Conservation (phyloP, 352 stramenopile species). For the Globisporangium viniferum region DNA sequence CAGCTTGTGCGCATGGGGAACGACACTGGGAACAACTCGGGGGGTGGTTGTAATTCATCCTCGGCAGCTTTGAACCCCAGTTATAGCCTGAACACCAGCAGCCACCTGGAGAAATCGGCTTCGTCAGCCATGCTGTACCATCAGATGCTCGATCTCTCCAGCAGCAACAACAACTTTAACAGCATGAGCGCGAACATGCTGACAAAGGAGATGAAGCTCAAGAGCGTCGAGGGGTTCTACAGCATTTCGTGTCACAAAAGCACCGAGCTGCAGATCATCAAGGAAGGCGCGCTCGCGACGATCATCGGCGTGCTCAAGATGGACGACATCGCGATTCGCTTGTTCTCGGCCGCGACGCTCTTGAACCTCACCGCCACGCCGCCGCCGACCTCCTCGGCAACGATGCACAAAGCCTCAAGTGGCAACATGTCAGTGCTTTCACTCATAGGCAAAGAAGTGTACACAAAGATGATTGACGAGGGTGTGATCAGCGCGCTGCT, state of each 20-base stretch:
- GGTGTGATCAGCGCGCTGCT: conserved; percentile 52
- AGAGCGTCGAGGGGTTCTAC: conserved; percentile 73
- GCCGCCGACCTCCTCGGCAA: conserved; percentile 2
- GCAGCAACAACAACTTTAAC: conserved; percentile 3
- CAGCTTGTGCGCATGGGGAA: conserved; percentile 41
- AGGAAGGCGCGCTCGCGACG: conserved; percentile 59
- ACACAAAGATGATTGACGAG: conserved; percentile 74
- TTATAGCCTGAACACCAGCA: background rate
- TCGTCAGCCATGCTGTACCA: conserved; percentile 17
- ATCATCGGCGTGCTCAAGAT: conserved; percentile 62
- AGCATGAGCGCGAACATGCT: conserved; percentile 26
- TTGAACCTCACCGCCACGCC: conserved; percentile 54
- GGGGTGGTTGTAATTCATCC: background rate
- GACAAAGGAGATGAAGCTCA: conserved; percentile 71
- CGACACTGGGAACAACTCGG: conserved; percentile 4
- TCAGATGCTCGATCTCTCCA: conserved; percentile 26
- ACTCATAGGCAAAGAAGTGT: conserved; percentile 44
- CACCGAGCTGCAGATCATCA: conserved; percentile 73
- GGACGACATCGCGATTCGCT: conserved; percentile 59
- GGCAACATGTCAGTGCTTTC: conserved; percentile 16
- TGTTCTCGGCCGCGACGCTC: conserved; percentile 70
- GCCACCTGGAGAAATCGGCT: conserved; percentile 6
- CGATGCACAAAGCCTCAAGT: conserved; percentile 2
- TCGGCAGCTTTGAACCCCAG: background rate
- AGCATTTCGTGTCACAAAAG: conserved; percentile 72